Evolutionary conservation across 495 filamentous ascomycete species (phyloP), one percentile per base, ranked within the genome.

Genomic region (Aspergillus biplanus): DNA sequence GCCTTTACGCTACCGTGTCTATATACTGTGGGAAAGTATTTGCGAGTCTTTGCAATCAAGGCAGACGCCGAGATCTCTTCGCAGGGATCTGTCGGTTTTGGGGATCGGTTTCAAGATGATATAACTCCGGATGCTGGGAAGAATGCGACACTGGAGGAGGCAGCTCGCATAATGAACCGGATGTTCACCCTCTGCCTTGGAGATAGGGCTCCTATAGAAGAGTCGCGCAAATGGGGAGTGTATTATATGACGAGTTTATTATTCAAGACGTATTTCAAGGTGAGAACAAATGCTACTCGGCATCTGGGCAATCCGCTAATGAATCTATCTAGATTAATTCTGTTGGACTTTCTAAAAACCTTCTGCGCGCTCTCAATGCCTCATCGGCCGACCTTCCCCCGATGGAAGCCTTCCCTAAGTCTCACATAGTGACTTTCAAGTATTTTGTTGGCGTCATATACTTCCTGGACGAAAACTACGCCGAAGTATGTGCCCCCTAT

Each of bases 251-350:
- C 90, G 62, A 97, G 96, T 68, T 84, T 98, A 1, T 78, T 97
- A 8, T 98, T 99, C 85, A 98, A 97, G 76, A 97, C 92, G 6
- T 97, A 98, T 71, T 99, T 98, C 85, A 96, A 91, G 79, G 85
- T 83, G 74, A 49, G 67, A 55, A 52, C 46, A 13, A 11, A 6
- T 32, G n/a, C 13, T 42, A 16, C n/a, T 6, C 32, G 15, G 6
- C 0, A 35, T 46, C 31, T 32, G 21, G n/a, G 35, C 12, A 37
- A 11, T 47, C 18, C 32, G 49, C 64, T 62, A 42, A 59, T 12
- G 0, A 15, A 15, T 4, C 11, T 44, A 5, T 50, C 12, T 66
- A 88, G 82, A 81, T 99, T 56, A 96, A 95, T 75, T 88, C 89
- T 46, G 89, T 96, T 52, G 83, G 83, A n/a, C 82, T 99, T 21